These are phyloP conservation scores for Pseudogymnoascus sp. DNA, from an alignment of 2,329 filamentous ascomycete genomes.

Conservation along the genomic window DNA sequence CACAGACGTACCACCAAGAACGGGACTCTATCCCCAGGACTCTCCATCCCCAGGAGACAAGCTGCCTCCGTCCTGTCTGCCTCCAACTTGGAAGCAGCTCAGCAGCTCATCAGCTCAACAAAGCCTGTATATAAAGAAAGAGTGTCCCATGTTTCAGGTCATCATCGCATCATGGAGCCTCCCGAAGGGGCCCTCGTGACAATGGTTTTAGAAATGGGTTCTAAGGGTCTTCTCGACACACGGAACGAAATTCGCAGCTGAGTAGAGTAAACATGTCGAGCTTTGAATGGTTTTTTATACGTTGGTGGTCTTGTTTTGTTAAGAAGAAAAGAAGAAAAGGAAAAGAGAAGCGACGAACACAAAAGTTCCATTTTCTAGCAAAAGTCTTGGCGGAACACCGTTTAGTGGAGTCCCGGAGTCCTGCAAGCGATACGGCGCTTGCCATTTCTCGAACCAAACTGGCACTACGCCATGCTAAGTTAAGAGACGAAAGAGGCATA, in stretches of 20 bases:
- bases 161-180: constrained; percentile 60
- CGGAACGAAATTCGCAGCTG: constrained; percentile 64
- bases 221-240: constrained; percentile 58
- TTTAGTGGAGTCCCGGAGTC: constrained; percentile 3
- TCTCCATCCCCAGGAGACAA: constrained; percentile 15
- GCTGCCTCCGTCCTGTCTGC: neutral
- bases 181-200: constrained; percentile 58
- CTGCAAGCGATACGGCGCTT: constrained; percentile 11
- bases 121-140: neutral
- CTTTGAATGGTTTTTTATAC: constrained; percentile 67
- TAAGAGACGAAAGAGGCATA: constrained; percentile 10
- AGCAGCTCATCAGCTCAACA: neutral
- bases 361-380: constrained; percentile 7
- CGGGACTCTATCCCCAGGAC: constrained; percentile 11
- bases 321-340: constrained; percentile 28
- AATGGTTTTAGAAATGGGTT: constrained; percentile 74
- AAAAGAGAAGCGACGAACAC: constrained; percentile 18
- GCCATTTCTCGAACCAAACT: constrained; percentile 8
- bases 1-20: neutral
- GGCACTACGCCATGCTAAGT: constrained; percentile 11
- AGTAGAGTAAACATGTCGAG: constrained; percentile 44
- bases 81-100: constrained; percentile 13
- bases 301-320: constrained; percentile 56
- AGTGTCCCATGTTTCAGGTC: constrained; percentile 60
- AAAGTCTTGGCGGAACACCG: neutral